phyloP scores from a whole-genome alignment of 163 green algal species.

The Botryococcus braunii region DNA sequence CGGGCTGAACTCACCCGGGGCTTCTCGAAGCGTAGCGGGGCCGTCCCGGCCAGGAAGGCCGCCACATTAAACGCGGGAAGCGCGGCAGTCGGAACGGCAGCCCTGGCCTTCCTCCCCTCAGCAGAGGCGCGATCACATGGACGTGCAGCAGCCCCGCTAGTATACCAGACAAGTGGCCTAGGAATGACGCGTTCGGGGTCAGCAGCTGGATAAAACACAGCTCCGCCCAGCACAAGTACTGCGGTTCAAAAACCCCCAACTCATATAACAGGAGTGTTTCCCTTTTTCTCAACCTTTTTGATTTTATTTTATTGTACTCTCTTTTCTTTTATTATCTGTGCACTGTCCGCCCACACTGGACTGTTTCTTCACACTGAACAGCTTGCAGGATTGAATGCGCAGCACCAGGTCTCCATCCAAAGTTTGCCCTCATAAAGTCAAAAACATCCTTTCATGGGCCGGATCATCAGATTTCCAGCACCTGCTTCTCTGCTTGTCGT shows the following conservation, averaged over 20 bases:
- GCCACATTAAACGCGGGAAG: too few relatives aligned
- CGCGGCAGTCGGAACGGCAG: too few relatives aligned
- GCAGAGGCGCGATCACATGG: too few relatives aligned
- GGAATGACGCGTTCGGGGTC: constrained; percentile 49
- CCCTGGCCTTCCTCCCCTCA: too few relatives aligned
- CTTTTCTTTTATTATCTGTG: too few relatives aligned
- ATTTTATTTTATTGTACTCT: too few relatives aligned
- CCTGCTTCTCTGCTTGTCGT: too few relatives aligned
- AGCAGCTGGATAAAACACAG: constrained; percentile 53
- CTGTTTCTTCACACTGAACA: not conserved
- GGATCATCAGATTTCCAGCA: too few relatives aligned
- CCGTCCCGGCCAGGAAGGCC: too few relatives aligned
- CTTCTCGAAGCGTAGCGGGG: too few relatives aligned
- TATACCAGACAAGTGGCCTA: constrained; percentile 65
- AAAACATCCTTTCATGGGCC: too few relatives aligned
- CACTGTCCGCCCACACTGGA: not conserved
- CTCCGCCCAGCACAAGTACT: constrained; percentile 57
- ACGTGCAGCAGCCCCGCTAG: constrained; percentile 58
- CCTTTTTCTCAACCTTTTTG: not conserved
- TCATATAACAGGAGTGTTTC: not conserved
- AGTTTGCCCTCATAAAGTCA: not conserved
- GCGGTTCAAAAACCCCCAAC: constrained; percentile 5
- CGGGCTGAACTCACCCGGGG: too few relatives aligned
- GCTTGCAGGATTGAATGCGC: not conserved
- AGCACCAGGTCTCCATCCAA: not conserved